A percentile compares a stretch with the other conserved stretches of the same genome.
Evolutionary conservation across 345 rosid species (phyloP).

Genomic region (Raphanus raphanistrum): DNA sequence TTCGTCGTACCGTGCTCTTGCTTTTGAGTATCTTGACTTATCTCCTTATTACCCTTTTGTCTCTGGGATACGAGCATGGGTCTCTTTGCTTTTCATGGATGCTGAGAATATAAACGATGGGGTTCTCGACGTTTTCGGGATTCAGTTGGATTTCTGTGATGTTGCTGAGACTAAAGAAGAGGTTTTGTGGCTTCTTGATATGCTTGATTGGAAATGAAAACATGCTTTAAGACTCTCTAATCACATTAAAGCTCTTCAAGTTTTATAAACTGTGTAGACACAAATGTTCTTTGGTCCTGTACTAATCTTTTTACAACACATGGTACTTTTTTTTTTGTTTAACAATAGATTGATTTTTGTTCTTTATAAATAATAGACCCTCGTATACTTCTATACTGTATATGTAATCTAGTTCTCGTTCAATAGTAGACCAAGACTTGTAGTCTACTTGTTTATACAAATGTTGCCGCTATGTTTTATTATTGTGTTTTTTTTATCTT

Average conservation of each 20-base stretch:
- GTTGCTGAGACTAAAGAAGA: slow-evolving; percentile 79
- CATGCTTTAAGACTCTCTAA: background rate
- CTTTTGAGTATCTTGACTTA: slow-evolving; percentile 78
- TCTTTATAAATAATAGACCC: background rate
- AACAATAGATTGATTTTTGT: background rate
- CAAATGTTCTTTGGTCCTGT: background rate
- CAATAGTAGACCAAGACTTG: background rate
- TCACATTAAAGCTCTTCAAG: background rate
- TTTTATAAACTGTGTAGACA: background rate
- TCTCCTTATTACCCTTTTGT: slow-evolving; percentile 80
- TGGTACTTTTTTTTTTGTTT: background rate
- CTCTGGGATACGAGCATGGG: slow-evolving; percentile 78
- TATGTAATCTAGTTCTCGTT: background rate
- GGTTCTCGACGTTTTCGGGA: slow-evolving; percentile 66
- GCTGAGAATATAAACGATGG: slow-evolving; percentile 60
- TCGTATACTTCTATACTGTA: background rate
- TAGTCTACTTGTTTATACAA: background rate
- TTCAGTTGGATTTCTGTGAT: slow-evolving; percentile 84
- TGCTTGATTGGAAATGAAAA: slow-evolving; percentile 92
- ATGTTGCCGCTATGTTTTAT: background rate
- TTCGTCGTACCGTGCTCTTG: slow-evolving; percentile 64
- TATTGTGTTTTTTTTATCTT: background rate
- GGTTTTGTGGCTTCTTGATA: slow-evolving; percentile 89
- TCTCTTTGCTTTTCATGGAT: slow-evolving; percentile 78
- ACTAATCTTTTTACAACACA: background rate